Conservation (phyloP, 352 stramenopile species). For the Pythium scleroteichum region DNA sequence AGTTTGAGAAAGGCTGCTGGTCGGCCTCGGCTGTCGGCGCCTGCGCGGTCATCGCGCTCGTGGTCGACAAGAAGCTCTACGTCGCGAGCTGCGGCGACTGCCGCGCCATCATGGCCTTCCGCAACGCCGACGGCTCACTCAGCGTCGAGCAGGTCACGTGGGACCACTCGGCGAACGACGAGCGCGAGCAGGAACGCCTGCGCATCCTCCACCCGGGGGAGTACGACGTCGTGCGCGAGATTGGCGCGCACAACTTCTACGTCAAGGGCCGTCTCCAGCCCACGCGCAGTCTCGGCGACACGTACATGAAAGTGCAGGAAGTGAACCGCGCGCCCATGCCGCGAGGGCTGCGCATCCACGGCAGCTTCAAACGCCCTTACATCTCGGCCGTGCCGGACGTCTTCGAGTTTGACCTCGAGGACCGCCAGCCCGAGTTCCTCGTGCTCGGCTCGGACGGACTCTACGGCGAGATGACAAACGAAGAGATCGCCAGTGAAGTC, state of each 20-base stretch:
- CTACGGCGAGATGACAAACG: conserved; percentile 62
- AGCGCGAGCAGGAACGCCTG: conserved; percentile 55
- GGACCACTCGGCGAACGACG: conserved; percentile 69
- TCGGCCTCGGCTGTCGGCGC: conserved; percentile 63
- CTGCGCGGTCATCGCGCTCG: conserved; percentile 56
- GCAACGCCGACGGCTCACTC: conserved; percentile 46
- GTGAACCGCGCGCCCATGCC: conserved; percentile 68
- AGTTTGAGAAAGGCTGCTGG: conserved; percentile 60
- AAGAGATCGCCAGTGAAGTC: conserved; percentile 61
- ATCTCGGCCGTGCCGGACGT: conserved; percentile 67
- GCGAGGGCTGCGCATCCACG: conserved; percentile 51
- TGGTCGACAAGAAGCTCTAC: conserved; percentile 56
- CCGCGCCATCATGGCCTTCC: conserved; percentile 65
- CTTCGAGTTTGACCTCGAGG: conserved; percentile 55
- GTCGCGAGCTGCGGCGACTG: conserved; percentile 69
- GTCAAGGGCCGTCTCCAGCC: conserved; percentile 71
- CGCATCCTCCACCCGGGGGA: conserved; percentile 58
- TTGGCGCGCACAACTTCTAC: conserved; percentile 66
- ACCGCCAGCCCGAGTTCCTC: conserved; percentile 59
- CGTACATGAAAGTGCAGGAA: conserved; percentile 78
- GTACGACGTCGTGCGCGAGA: conserved; percentile 71
- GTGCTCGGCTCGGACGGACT: conserved; percentile 65
- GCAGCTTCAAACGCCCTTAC: conserved; percentile 59
- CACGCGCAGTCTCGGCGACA: conserved; percentile 65
- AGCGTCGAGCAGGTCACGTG: conserved; percentile 66